Conservation (phyloP, 1,139 yeast species). For the Lodderomyces oxycetoniae region DNA sequence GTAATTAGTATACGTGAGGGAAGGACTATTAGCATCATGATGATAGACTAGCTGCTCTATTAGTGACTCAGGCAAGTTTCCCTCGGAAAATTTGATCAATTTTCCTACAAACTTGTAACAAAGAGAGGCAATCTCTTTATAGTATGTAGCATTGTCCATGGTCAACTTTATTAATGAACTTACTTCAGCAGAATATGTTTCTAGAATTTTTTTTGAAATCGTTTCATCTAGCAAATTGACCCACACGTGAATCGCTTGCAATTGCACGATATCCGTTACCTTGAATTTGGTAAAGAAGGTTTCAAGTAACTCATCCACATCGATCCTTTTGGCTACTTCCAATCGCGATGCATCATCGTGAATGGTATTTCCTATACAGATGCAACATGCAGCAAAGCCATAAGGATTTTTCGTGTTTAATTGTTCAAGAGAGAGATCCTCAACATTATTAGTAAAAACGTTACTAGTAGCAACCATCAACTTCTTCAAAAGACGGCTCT, state of each 20-base stretch:
- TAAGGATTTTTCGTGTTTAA: slow-evolving; percentile 22
- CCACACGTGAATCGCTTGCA: slow-evolving; percentile 36
- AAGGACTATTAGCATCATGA: not conserved
- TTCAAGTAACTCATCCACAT: slow-evolving; percentile 17
- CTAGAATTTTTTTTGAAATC: slow-evolving; percentile 15
- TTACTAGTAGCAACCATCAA: slow-evolving; percentile 37
- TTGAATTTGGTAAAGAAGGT: slow-evolving; percentile 18
- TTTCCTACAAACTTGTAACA: slow-evolving; percentile 31
- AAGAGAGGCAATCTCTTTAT: slow-evolving; percentile 29
- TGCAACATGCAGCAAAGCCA: slow-evolving; percentile 25
- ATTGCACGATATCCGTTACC: slow-evolving; percentile 35
- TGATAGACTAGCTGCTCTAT: not conserved
- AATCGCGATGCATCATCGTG: slow-evolving; percentile 17
- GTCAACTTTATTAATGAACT: slow-evolving; percentile 25
- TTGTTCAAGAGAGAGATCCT: slow-evolving; percentile 1
- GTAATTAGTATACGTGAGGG: not conserved
- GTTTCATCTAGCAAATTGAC: slow-evolving; percentile 24
- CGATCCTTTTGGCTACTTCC: slow-evolving; percentile 15
- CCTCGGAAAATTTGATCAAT: slow-evolving; percentile 17
- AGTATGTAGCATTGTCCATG: slow-evolving; percentile 34
- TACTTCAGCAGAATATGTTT: slow-evolving; percentile 12
- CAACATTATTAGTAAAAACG: not conserved
- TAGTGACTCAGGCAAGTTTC: not conserved
- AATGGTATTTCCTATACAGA: slow-evolving; percentile 36
- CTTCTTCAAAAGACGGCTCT: slow-evolving; percentile 20